A percentile compares a stretch with the other conserved stretches of the same genome.
phyloP scores from a whole-genome alignment of 768 basidiomycete species.

The Lactarius evosmus region DNA sequence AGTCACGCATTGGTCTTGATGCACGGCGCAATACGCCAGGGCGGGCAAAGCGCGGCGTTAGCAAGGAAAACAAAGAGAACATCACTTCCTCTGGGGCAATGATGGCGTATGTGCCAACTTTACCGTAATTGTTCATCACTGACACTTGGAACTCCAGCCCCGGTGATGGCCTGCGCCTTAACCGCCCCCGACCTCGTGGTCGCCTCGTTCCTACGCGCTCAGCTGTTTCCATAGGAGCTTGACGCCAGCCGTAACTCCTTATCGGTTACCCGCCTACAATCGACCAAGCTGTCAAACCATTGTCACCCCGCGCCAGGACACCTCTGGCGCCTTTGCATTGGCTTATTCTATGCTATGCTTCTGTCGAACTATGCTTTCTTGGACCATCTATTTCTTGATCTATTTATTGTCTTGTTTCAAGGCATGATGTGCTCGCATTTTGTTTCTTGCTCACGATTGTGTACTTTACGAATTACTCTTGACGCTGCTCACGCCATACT shows the following conservation, averaged over 20 bases:
- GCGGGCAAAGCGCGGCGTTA: conserved; percentile 59
- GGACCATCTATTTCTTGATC: background rate
- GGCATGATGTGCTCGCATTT: background rate
- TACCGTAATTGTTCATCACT: background rate
- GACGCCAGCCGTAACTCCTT: background rate
- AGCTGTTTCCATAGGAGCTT: conserved; percentile 3
- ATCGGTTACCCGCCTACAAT: background rate
- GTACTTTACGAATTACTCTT: conserved; percentile 19
- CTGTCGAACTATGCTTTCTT: conserved; percentile 9
- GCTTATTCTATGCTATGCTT: conserved; percentile 1
- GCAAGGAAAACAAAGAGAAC: conserved; percentile 48
- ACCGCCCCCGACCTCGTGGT: conserved; percentile 46
- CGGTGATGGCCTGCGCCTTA: conserved; percentile 42
- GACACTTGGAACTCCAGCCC: conserved; percentile 33
- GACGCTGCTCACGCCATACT: conserved; percentile 9
- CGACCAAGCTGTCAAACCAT: background rate
- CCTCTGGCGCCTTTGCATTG: background rate
- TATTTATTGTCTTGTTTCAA: background rate
- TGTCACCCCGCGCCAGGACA: background rate
- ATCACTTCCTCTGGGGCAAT: conserved; percentile 43
- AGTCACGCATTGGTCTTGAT: conserved; percentile 54
- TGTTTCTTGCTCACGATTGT: conserved; percentile 22
- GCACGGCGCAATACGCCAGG: conserved; percentile 57
- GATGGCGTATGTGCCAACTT: conserved; percentile 50
- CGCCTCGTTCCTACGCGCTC: conserved; percentile 38